A percentile compares a stretch with the other conserved stretches of the same genome.
Conservation (phyloP, 2,329 filamentous ascomycete species). For the Trichoderma breve region DNA sequence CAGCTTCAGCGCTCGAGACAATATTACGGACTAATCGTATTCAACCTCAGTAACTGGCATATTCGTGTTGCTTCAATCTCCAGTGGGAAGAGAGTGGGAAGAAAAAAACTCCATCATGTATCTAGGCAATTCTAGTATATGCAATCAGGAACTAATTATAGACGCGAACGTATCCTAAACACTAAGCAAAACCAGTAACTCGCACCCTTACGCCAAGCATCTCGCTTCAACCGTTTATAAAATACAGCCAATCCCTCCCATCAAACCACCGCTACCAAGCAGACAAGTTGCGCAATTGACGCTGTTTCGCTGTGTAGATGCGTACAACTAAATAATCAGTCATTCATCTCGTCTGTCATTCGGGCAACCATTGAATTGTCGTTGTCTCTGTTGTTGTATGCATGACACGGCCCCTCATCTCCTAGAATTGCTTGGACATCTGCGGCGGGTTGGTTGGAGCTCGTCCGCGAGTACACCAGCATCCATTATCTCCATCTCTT, state of each 20-base stretch:
- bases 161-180: constrained; percentile 11
- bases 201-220: constrained; percentile 13
- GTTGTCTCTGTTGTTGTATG: background rate
- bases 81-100: too few relatives aligned
- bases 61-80: background rate
- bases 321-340: background rate
- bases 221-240: background rate
- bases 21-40: background rate
- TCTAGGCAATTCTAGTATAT: background rate
- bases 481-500: constrained; percentile 68
- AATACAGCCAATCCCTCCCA: background rate
- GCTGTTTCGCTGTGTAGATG: background rate
- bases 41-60: background rate
- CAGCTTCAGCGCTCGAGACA: background rate
- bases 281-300: background rate
- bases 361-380: background rate
- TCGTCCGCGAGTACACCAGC: constrained; percentile 52
- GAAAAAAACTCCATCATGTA: background rate
- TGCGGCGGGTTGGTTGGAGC: constrained; percentile 25
- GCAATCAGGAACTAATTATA: background rate
- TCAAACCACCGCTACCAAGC: background rate
- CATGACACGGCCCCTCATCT: background rate
- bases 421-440: constrained; percentile 37
- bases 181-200: background rate
- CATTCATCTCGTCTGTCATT: background rate